Base-by-base conservation (phyloP, 257 asterid species). In the Nicotiana benthamiana region DNA sequence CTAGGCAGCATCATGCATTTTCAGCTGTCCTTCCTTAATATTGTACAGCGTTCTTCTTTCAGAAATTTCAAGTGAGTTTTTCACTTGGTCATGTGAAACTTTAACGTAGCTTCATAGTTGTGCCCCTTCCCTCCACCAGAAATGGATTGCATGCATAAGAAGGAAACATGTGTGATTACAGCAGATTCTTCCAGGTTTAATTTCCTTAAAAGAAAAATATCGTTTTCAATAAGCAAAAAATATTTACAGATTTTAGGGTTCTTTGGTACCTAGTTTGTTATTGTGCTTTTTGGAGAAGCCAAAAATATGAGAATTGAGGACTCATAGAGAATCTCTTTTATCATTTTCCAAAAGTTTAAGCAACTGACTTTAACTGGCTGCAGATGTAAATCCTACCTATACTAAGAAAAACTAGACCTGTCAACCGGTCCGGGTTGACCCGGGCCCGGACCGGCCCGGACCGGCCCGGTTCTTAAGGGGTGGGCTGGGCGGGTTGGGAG, bases 51-150 rank as follows among this genome's bases (percentile, higher is more conserved):
- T 61, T 66, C 80, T 80, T 64, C 70, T 54, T 67, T 65, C 78
- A 68, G 68, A 34, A 74, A 74, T 78, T 75, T 77, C 75, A 83
- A 48, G 86, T 84, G 77, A 86, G 87, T 86, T 63, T 30, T 40
- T 53, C 60, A 27, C 40, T 28, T n/a, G 34, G 24, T 43, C 59
- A 2, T 26, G 66, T 75, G n/a, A 34, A 27, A 27, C 64, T 65
- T 20, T 32, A 48, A 20, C 65, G 68, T 77, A 57, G 4, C 22
- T 54, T 63, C 75, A 52, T 82, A 22, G 78, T 72, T 72, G 59
- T 72, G 24, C 60, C 75, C 56, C 81, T 78, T 36, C 75, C 77
- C 63, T 65, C 13, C 22, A 32, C 1, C 28, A 79, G 34, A 63
- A 80, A 32, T 74, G 60, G 60, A 72, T 22, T 46, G 40, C 40